Evolutionary conservation across 768 basidiomycete genomes (phyloP).

Genomic region (Russula sp.): DNA sequence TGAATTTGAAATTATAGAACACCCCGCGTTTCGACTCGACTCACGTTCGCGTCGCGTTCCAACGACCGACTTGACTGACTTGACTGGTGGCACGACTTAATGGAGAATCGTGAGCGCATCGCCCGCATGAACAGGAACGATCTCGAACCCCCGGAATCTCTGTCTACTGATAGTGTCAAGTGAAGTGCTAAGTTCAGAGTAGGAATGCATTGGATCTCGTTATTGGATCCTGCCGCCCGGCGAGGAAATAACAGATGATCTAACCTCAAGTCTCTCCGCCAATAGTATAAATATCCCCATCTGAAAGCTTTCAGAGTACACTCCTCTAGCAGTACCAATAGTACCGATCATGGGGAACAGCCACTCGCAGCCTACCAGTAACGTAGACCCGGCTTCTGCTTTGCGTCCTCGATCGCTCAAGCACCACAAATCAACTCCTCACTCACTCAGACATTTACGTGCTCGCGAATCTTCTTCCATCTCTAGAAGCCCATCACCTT

Average conservation of each 20-base stretch:
- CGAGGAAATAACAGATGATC: neutral
- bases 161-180: neutral
- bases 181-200: neutral
- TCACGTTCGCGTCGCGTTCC: neutral
- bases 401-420: constrained; percentile 17
- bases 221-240: neutral
- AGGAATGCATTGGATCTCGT: constrained; percentile 15
- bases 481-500: constrained; percentile 11
- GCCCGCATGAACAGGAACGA: neutral
- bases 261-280: neutral
- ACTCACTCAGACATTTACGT: constrained; percentile 9
- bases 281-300: constrained; percentile 17
- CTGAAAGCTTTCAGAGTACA: neutral
- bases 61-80: neutral
- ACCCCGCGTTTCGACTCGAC: neutral
- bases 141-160: neutral
- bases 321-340: neutral
- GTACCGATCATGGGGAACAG: constrained; percentile 12
- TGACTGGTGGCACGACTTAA: neutral
- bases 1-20: constrained; percentile 10
- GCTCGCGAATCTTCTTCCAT: constrained; percentile 7
- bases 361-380: constrained; percentile 2
- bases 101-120: constrained; percentile 1
- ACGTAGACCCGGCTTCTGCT: constrained; percentile 2
- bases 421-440: constrained; percentile 21